A percentile compares a stretch with the other conserved stretches of the same genome.
phyloP scores from a whole-genome alignment of 768 basidiomycete species.

The Boletus barrowsii region DNA sequence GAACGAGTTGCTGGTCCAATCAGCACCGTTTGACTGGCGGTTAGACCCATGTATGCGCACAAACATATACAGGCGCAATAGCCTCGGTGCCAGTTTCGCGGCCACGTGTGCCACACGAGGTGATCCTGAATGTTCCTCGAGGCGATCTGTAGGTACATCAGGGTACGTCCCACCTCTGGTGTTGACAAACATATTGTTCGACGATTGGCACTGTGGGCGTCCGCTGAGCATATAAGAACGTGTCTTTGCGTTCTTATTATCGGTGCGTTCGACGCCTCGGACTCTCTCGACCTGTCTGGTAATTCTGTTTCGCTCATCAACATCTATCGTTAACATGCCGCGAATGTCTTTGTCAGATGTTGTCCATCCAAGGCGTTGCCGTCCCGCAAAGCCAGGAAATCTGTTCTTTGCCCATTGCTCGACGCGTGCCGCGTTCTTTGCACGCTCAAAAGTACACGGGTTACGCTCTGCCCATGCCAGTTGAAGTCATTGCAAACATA shows the following conservation, averaged over 20 bases:
- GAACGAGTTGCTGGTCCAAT: slow-evolving; percentile 2
- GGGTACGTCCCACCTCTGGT: not conserved
- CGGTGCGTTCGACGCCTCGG: not conserved
- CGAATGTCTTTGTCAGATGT: slow-evolving; percentile 9
- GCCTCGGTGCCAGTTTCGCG: not conserved
- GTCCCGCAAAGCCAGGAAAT: not conserved
- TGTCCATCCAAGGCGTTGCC: slow-evolving; percentile 2
- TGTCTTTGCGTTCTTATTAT: not conserved
- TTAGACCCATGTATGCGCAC: not conserved
- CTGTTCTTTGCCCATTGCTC: not conserved
- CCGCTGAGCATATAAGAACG: not conserved
- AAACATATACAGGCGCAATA: not conserved
- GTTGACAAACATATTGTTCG: not conserved
- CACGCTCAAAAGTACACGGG: not conserved
- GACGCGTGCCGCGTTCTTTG: not conserved
- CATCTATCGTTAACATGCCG: not conserved
- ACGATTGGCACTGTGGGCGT: slow-evolving; percentile 6
- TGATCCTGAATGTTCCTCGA: slow-evolving; percentile 10
- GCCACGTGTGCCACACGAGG: slow-evolving; percentile 23
- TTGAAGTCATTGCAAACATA: slow-evolving; percentile 37
- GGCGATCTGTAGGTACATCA: slow-evolving; percentile 10
- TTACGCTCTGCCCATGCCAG: slow-evolving; percentile 25
- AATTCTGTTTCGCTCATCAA: not conserved
- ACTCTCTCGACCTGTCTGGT: not conserved
- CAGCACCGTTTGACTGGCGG: not conserved